Conservation (phyloP, 2,329 filamentous ascomycete genomes). For the Chaetomiaceae sp. region DNA sequence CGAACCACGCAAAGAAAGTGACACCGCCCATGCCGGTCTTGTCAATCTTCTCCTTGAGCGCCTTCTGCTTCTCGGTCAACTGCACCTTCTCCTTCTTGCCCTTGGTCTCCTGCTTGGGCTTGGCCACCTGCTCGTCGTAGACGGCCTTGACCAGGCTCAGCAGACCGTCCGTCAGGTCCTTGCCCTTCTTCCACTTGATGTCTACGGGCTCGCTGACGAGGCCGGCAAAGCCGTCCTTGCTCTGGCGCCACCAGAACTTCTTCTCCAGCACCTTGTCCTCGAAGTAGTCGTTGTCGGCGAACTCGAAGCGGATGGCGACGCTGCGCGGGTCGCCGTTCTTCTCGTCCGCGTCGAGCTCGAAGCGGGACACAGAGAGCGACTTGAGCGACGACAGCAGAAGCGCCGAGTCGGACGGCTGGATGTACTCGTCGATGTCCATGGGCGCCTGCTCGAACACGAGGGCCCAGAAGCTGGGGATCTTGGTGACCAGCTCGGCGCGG, state of each 20-base stretch:
- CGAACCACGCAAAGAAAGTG: slow-evolving; percentile 90
- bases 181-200: slow-evolving; percentile 81
- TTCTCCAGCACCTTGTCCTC: slow-evolving; percentile 75
- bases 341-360: slow-evolving; percentile 63
- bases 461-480: slow-evolving; percentile 90
- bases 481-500: slow-evolving; percentile 63
- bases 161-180: slow-evolving; percentile 78
- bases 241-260: slow-evolving; percentile 80
- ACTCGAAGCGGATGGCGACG: slow-evolving; percentile 72
- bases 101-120: slow-evolving; percentile 34
- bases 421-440: slow-evolving; percentile 79
- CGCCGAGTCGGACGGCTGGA: slow-evolving; percentile 73
- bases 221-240: slow-evolving; percentile 63
- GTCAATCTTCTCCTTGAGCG: slow-evolving; percentile 51
- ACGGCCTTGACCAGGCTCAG: slow-evolving; percentile 68
- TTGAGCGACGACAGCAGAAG: slow-evolving; percentile 66
- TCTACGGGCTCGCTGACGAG: slow-evolving; percentile 84
- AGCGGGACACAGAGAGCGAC: slow-evolving; percentile 68
- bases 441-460: slow-evolving; percentile 86
- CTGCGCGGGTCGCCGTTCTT: slow-evolving; percentile 71
- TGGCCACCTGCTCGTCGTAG: slow-evolving; percentile 54
- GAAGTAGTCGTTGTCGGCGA: slow-evolving; percentile 77
- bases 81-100: slow-evolving; percentile 35
- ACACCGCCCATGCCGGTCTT: slow-evolving; percentile 58
- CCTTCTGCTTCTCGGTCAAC: slow-evolving; percentile 43